Evolutionary conservation across 2,329 filamentous ascomycete species (phyloP), one percentile per base, ranked within the genome.

Genomic region (Colletotrichum higginsianum): DNA sequence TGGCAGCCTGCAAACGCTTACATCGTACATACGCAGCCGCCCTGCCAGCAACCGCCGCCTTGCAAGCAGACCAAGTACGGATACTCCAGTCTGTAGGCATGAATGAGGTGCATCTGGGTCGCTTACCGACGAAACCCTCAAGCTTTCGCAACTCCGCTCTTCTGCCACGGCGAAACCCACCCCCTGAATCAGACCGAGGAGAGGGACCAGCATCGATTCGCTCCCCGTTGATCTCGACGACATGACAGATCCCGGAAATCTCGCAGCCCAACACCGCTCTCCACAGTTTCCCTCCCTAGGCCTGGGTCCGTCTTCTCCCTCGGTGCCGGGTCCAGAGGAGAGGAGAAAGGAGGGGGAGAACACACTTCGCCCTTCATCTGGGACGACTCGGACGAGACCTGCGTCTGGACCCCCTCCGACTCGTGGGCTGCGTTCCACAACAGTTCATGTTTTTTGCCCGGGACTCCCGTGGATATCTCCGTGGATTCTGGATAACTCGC

Each of bases 131-230:
- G 13, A 35, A 18, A 38, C 18, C 49, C 30, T 18, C 58, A 35
- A 49, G 46, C 30, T 49, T 49, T 49, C 60, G 44, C 46, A 61
- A 42, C 30, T 61, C 46, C 60, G 46, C 60, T 38, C 58, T 18
- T 61, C 26, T 50, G 58, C 12, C 23, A 40, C 23, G 40, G 47
- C 21, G 26, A 18, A 44, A 18, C 53, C 30, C 16, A 13, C n/a
- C 58, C 58, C 68, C 58, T 68, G 65, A 60, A 60, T 55, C 65
- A 53, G 58, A 71, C 49, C 40, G 50, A 42, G 42, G 21, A 53
- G 58, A 60, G 56, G 23, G 38, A 42, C 65, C 60, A 15, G 46
- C 30, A 55, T 58, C 65, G 65, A 71, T 68, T 71, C 42, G 69
- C 38, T 71, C 44, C 53, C 64, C 50, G 30, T 63, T 30, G 9